Evolutionary conservation across 176 grass and related monocot genomes (phyloP), one percentile per base, ranked within the genome.

Genomic region (Lolium multiflorum): DNA sequence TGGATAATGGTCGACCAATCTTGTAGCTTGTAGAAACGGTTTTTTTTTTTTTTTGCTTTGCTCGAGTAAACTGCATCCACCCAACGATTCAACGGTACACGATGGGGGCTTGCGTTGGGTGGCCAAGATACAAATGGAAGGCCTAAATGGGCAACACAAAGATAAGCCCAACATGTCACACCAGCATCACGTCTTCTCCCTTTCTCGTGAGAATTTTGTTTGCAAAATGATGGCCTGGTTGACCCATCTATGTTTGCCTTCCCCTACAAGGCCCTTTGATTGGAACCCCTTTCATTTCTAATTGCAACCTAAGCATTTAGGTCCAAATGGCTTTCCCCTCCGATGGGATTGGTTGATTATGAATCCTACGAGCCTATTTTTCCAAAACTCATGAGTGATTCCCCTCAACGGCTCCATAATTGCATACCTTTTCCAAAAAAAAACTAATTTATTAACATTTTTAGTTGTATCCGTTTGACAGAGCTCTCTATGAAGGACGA

Each of bases 111-210:
- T 87, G 28, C 39, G 21, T 35, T 80, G 75, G 81, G 15, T 14
- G 67, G 58, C 67, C 8, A 59, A 2, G 16, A 17, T 28, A 18
- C 79, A 84, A 87, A 81, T 65, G 85, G 76, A 69, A 81, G 78
- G 82, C 90, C 90, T 71, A 85, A 85, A 85, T 76, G 66, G 85
- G 85, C 8, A 84, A 85, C 76, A 48, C 67, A 61, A 76, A 65
- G 71, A 83, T 72, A 78, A 82, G 77, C 82, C 86, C 82, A 88
- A 78, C 85, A 88, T 88, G 77, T 85, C 90, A 88, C 86, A 63
- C 81, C 79, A 16, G 52, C 90, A 85, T 82, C 90, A 81, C 77
- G 26, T 91, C 90, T 24, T 56, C 24, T 18, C 51, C 22, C 43
- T 91, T 78, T 81, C 76, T 71, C 28, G 51, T 71, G 69, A 51